Evolutionary conservation across 495 filamentous ascomycete genomes (phyloP).

Genomic region (Pyronema omphalodes): DNA sequence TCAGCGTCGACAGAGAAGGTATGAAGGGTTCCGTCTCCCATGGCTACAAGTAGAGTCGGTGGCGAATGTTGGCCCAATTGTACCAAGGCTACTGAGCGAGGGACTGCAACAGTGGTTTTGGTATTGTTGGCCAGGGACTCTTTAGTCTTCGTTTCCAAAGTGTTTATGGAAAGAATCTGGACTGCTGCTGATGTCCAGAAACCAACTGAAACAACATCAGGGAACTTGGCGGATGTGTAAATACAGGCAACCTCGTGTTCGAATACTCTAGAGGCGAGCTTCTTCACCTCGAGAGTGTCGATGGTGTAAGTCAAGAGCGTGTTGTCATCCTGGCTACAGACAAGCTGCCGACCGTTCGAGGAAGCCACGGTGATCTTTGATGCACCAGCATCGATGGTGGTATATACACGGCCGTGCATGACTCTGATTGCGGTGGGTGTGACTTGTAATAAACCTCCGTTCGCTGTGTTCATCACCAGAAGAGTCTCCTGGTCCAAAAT

Average conservation of each 20-base stretch:
- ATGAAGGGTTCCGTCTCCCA: conserved; percentile 83
- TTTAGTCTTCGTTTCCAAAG: conserved; percentile 43
- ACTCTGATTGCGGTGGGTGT: conserved; percentile 39
- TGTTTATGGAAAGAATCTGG: conserved; percentile 45
- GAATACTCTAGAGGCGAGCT: conserved; percentile 40
- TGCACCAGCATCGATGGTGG: too few relatives aligned
- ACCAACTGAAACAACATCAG: conserved; percentile 47
- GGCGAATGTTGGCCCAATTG: conserved; percentile 40
- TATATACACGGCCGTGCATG: too few relatives aligned
- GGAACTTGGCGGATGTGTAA: conserved; percentile 29
- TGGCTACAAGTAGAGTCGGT: conserved; percentile 71
- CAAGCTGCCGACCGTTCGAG: conserved; percentile 44
- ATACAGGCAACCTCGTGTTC: conserved; percentile 62
- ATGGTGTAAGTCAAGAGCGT: too few relatives aligned
- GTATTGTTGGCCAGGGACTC: conserved; percentile 35
- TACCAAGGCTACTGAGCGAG: conserved; percentile 61
- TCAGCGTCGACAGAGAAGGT: conserved; percentile 51
- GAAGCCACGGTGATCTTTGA: conserved; percentile 60
- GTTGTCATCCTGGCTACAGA: conserved; percentile 48
- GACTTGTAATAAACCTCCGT: conserved; percentile 55
- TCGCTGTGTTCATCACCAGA: conserved; percentile 42
- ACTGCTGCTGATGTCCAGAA: conserved; percentile 68
- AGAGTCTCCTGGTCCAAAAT: conserved; percentile 53
- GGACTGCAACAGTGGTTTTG: conserved; percentile 39
- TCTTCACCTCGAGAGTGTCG: conserved; percentile 28